Percentiles rank a stretch among this genome's conserved stretches.
Evolutionary conservation across 352 stramenopile species (phyloP).

Genomic region (Globisporangium radiosum): DNA sequence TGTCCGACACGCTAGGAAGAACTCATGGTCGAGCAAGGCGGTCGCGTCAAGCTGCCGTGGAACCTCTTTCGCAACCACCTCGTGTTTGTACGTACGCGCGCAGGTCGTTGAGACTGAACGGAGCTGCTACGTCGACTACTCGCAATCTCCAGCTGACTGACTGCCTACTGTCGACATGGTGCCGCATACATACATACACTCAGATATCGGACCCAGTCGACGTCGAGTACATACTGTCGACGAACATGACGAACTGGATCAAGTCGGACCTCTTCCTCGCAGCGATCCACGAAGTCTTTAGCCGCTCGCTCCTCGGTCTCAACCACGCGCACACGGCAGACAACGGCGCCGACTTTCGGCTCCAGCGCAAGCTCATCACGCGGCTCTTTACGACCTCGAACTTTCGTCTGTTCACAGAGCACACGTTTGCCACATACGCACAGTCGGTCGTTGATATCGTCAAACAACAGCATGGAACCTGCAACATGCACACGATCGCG

Average conservation of each 20-base stretch:
- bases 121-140: neutral
- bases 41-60: conserved; percentile 62
- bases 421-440: conserved; percentile 41
- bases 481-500: conserved; percentile 44
- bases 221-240: conserved; percentile 49
- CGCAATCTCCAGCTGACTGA: neutral
- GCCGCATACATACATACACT: neutral
- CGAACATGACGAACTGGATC: conserved; percentile 60
- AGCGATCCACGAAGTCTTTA: conserved; percentile 51
- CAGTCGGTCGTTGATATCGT: conserved; percentile 15
- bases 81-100: neutral
- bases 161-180: neutral
- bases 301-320: conserved; percentile 59
- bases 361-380: conserved; percentile 75
- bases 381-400: conserved; percentile 83
- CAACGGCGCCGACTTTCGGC: conserved; percentile 45
- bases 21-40: conserved; percentile 28
- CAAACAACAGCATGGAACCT: conserved; percentile 8
- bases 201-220: conserved; percentile 45
- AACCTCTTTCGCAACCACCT: conserved; percentile 1
- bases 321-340: conserved; percentile 45
- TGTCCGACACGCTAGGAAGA: conserved; percentile 33
- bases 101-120: neutral
- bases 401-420: conserved; percentile 38
- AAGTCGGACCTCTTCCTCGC: conserved; percentile 58